Evolutionary conservation across 2,329 filamentous ascomycete genomes (phyloP).

Genomic region (Fusarium tjaetaba): DNA sequence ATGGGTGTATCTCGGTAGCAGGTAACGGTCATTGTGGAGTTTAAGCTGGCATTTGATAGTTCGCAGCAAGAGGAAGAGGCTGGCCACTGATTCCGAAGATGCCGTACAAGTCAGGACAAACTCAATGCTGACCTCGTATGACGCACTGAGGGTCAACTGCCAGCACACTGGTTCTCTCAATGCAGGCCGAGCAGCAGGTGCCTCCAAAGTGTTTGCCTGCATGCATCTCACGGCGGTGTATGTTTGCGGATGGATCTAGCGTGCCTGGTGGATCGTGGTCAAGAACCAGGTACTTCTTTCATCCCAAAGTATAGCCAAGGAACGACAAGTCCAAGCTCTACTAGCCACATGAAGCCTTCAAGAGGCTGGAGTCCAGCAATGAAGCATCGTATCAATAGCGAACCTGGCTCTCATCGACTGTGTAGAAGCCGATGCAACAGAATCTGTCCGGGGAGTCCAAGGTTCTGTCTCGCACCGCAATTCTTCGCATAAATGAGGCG

Average conservation of each 20-base stretch:
- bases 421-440: not conserved
- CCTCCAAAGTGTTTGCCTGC: slow-evolving; percentile 3
- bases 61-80: not conserved
- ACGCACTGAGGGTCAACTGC: slow-evolving; percentile 11
- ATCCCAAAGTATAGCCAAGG: slow-evolving; percentile 8
- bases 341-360: slow-evolving; percentile 7
- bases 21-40: not conserved
- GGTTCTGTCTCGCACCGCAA: not conserved
- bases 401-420: not conserved
- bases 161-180: not conserved
- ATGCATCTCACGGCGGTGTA: slow-evolving; percentile 31
- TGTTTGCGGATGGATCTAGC: slow-evolving; percentile 8
- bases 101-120: slow-evolving; percentile 18
- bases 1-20: not conserved
- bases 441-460: not conserved
- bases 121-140: slow-evolving; percentile 28
- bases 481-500: slow-evolving; percentile 8
- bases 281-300: slow-evolving; percentile 1
- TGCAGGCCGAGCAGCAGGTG: slow-evolving; percentile 5
- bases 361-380: not conserved
- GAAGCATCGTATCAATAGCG: not conserved
- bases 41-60: slow-evolving; percentile 3
- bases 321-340: slow-evolving; percentile 20
- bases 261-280: slow-evolving; percentile 14
- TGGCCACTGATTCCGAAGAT: slow-evolving; percentile 25